Evolutionary conservation across 768 basidiomycete species (phyloP), one percentile per base, ranked within the genome.

Genomic region (Lentinula raphanica): DNA sequence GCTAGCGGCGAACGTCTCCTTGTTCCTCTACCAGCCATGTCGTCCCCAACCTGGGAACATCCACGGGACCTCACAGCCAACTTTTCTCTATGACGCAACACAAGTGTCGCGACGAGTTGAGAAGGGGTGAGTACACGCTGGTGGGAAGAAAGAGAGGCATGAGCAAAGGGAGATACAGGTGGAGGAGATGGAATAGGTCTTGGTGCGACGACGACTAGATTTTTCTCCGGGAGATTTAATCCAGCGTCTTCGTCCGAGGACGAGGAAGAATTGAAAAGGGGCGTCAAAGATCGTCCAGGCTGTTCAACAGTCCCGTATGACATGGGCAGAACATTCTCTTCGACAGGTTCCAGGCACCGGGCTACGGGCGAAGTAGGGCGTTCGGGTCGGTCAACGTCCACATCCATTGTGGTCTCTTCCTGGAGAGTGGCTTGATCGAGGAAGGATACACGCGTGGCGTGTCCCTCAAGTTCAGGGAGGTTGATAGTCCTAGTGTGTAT

Each of bases 81-180:
- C 36, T 49, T 57, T 42, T 57, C 56, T 32, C 56, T 48, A n/a
- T 57, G 56, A 12, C 56, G 56, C 25, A 57, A 28, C 44, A 57
- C 56, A 49, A 57, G 56, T 38, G 56, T 57, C 5, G 56, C 56
- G 32, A 57, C 56, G 15, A 57, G 56, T 23, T 57, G 56, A 19
- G 56, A 45, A 21, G 56, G 56, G 36, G 5, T 49, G 46, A 57
- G 56, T 21, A 57, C 46, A 12, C 45, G 56, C 29, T 45, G 45
- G 21, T 36, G 45, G 46, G 56, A 57, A 27, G 56, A 46, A 1
- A n/a, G 35, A 42, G 45, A 36, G n/a, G 15, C 23, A 38, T 21
- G 40, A 28, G 28, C 27, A n/a, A 44, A 28, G 32, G 55, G 46
- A 38, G 54, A 35, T 13, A 31, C 27, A 6, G 45, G 56, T 23